Conservation (phyloP, 2,329 filamentous ascomycete genomes). For the Ophiosphaerella korrae region DNA sequence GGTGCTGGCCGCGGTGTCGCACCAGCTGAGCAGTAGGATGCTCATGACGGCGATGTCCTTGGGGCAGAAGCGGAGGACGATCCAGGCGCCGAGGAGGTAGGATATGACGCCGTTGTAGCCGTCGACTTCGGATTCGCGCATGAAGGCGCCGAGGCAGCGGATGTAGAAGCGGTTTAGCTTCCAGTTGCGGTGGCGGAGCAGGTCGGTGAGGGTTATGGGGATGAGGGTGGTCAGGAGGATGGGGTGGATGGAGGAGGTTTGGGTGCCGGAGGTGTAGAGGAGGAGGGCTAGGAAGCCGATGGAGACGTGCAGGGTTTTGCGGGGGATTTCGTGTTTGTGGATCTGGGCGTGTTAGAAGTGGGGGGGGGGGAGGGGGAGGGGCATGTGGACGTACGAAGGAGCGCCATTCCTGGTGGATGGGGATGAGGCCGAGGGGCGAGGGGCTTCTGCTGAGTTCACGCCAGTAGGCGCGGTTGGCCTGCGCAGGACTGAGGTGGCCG, state of each 20-base stretch:
- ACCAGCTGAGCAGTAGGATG: conserved; percentile 92
- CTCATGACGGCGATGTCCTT: conserved; percentile 93
- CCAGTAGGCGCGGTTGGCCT: conserved; percentile 74
- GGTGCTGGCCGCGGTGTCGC: conserved; percentile 94
- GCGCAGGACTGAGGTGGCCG: conserved; percentile 71
- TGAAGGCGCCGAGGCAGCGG: conserved; percentile 80
- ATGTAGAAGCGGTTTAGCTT: conserved; percentile 89
- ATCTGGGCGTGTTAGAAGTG: conserved; percentile 38
- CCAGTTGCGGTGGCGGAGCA: conserved; percentile 80
- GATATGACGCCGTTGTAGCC: conserved; percentile 98
- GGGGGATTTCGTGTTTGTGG: conserved; percentile 95
- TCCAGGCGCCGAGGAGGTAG: conserved; percentile 90
- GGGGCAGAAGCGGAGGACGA: conserved; percentile 82
- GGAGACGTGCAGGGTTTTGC: conserved; percentile 90
- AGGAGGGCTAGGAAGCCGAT: conserved; percentile 93
- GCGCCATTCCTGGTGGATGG: conserved; percentile 90
- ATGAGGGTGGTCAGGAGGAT: conserved; percentile 80
- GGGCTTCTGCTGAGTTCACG: conserved; percentile 88
- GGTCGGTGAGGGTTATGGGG: conserved; percentile 81
- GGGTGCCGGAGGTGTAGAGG: conserved; percentile 80
- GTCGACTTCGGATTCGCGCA: conserved; percentile 94
- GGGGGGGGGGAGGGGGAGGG: conserved; percentile 17
- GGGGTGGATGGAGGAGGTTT: conserved; percentile 78
- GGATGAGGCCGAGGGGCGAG: conserved; percentile 90
- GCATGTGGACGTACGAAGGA: conserved; percentile 65